A percentile compares a stretch with the other conserved stretches of the same genome.
Evolutionary conservation across 495 filamentous ascomycete species (phyloP).

Genomic region (Durotheca rogersii): DNA sequence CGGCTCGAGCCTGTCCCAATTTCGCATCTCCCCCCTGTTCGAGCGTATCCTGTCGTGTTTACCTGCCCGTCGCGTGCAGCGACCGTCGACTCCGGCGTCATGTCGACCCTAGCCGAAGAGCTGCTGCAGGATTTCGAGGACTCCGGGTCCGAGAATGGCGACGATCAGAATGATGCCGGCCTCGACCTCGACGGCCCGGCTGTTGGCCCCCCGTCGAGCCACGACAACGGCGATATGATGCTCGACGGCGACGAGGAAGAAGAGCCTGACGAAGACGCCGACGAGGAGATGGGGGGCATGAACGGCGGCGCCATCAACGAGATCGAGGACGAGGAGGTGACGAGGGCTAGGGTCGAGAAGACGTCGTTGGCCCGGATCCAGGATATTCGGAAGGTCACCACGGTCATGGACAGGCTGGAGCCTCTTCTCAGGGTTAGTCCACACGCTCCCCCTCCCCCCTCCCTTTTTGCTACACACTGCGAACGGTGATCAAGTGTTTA

Average conservation of each 20-base stretch:
- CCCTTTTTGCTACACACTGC: conserved; percentile 14
- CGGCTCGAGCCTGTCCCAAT: background rate
- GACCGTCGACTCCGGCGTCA: conserved; percentile 36
- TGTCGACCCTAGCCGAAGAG: conserved; percentile 81
- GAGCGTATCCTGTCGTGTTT: background rate
- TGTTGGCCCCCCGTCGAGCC: conserved; percentile 30
- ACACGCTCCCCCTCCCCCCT: no score
- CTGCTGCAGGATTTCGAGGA: conserved; percentile 89
- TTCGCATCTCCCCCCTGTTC: background rate
- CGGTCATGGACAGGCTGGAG: conserved; percentile 72
- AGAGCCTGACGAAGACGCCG: conserved; percentile 54
- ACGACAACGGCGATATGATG: conserved; percentile 40
- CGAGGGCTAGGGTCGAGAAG: conserved; percentile 73
- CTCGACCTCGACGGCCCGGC: conserved; percentile 32
- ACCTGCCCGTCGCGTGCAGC: background rate
- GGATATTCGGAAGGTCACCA: conserved; percentile 73
- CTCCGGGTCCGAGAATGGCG: conserved; percentile 61
- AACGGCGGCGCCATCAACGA: conserved; percentile 43
- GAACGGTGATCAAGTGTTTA: conserved; percentile 45
- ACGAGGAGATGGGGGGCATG: conserved; percentile 55
- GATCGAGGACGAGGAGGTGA: conserved; percentile 64
- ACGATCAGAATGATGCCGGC: conserved; percentile 51
- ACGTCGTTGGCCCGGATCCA: conserved; percentile 70
- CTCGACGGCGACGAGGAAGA: conserved; percentile 49
- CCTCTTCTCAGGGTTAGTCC: conserved; percentile 75